Evolutionary conservation across 306 rosid genomes (phyloP).

Genomic region (Hippophae gyantsensis): DNA sequence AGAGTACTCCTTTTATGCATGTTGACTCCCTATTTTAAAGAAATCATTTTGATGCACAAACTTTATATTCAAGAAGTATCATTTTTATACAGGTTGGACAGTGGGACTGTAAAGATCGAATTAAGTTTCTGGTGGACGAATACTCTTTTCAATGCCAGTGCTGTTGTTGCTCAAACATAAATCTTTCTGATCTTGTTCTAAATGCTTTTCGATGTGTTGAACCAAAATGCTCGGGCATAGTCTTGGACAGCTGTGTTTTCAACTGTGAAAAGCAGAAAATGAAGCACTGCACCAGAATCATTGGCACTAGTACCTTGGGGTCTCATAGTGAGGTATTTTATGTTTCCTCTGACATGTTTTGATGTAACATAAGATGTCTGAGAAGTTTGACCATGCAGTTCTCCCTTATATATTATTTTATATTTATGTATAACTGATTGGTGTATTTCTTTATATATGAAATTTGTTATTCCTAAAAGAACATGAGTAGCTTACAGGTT

Average conservation of each 20-base stretch:
- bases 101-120: conserved; percentile 69
- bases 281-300: conserved; percentile 15
- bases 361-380: conserved; percentile 2
- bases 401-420: neutral
- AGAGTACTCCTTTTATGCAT: no score
- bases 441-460: no score
- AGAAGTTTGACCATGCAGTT: conserved; percentile 3
- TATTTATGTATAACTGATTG: no score
- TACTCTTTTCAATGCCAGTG: conserved; percentile 63
- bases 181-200: conserved; percentile 56
- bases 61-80: conserved; percentile 12
- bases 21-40: neutral
- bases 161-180: conserved; percentile 55
- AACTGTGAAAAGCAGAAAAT: conserved; percentile 45
- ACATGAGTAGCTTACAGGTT: conserved; percentile 18
- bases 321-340: conserved; percentile 26
- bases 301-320: conserved; percentile 23
- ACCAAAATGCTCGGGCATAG: conserved; percentile 53
- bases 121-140: conserved; percentile 57
- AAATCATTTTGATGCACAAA: neutral
- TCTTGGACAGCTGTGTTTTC: conserved; percentile 50
- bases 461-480: no score
- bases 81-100: conserved; percentile 66
- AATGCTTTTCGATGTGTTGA: conserved; percentile 57
- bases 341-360: conserved; percentile 6